Percentiles rank a stretch among this genome's conserved stretches.
These are phyloP conservation scores for Pleurotus pulmonarius DNA, from an alignment of 768 basidiomycete species.

Conservation along the genomic window DNA sequence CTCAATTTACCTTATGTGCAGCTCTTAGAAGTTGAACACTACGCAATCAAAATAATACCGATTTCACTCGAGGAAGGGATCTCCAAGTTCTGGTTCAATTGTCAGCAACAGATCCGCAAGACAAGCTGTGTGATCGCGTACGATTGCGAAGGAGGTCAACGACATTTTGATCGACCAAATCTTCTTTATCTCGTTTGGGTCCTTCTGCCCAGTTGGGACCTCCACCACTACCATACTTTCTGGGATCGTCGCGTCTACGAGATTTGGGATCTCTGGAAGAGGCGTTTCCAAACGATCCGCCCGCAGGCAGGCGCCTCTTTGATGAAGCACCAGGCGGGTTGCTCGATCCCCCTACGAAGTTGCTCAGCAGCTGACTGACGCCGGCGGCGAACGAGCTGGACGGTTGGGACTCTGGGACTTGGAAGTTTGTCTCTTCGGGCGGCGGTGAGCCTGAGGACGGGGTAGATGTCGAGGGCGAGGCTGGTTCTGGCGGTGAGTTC, in stretches of 20 bases:
- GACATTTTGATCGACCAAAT: constrained; percentile 44
- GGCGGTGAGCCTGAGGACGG: constrained; percentile 40
- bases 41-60: too few species aligned
- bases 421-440: constrained; percentile 31
- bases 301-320: constrained; percentile 49
- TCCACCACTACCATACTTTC: constrained; percentile 16
- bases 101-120: constrained; percentile 2
- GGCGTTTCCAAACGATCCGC: constrained; percentile 36
- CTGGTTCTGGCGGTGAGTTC: constrained; percentile 40
- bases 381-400: not conserved
- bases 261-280: constrained; percentile 49
- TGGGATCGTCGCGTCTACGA: constrained; percentile 42
- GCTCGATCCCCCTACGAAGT: constrained; percentile 2
- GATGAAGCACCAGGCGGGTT: constrained; percentile 22
- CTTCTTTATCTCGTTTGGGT: constrained; percentile 52
- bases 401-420: constrained; percentile 31
- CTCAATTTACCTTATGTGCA: not conserved
- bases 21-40: too few species aligned
- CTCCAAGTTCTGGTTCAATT: constrained; percentile 42
- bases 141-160: constrained; percentile 57
- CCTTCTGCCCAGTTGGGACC: constrained; percentile 29
- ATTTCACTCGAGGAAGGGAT: constrained; percentile 36
- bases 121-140: constrained; percentile 15
- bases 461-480: constrained; percentile 35
- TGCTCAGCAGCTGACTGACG: not conserved